Base-by-base conservation (phyloP, 225 moss, liverwort and hornwort species). In the Marchantia paleacea region DNA sequence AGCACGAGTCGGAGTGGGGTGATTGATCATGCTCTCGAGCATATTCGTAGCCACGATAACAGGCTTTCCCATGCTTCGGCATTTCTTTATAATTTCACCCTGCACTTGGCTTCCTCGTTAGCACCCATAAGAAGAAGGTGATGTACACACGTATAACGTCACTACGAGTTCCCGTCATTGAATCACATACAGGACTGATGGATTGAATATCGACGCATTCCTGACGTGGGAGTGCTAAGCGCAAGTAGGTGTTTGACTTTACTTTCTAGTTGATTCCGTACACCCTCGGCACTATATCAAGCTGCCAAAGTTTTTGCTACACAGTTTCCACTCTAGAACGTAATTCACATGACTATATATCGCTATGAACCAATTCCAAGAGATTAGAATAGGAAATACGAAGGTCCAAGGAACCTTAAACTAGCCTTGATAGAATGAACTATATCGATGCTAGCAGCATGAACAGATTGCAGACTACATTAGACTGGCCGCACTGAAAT, bases 1-100 rank as follows among this genome's bases (percentile, higher is more conserved):
- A 61, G 97, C 97, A 70, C 97, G 89, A 28, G 97, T 99, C 67
- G 97, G 97, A 31, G 97, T 99, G 57, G 97, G 97, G 83, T 95
- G 92, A 53, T 92, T 92, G 69, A 99, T 99, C 97, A 99, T 99
- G 85, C 92, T 92, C 82, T 99, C 97, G 61, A 95, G 89, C 92
- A 99, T 92, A 55, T 99, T 92, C 0, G 97, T 92, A 14, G 97
- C 97, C 60, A 99, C 95, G 50, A 99, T 91, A 39, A 93, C 95
- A 12, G 97, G 97, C 90, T 99, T 99, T 50, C 92, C 92, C 92
- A 99, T 92, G 73, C 90, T 90, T 71, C 97, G 88, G 84, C 97
- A 99, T 53, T 85, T 84, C 77, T 90, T 90, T 60, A 99, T 91
- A 70, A 99, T 99, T 82, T 95, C 89, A n/a, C 88, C 90, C 92